A percentile compares a stretch with the other conserved stretches of the same genome.
phyloP scores from a whole-genome alignment of 1,139 yeast genomes.

The Pichia sp. region DNA sequence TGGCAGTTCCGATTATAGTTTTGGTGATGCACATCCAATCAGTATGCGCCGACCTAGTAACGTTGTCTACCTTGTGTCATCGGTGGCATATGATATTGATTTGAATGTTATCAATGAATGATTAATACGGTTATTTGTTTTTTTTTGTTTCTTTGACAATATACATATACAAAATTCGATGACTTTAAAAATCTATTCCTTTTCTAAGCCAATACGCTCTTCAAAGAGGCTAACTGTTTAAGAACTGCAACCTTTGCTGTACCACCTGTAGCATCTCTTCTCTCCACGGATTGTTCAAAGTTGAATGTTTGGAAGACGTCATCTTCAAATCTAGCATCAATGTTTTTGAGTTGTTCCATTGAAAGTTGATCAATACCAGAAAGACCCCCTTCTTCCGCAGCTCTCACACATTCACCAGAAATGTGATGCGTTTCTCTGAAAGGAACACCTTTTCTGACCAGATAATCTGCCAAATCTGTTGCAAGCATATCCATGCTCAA shows the following conservation, averaged over 20 bases:
- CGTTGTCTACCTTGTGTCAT: slow-evolving; percentile 3
- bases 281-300: slow-evolving; percentile 91
- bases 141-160: neutral
- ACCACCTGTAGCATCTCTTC: slow-evolving; percentile 96
- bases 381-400: slow-evolving; percentile 70
- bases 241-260: slow-evolving; percentile 88
- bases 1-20: neutral
- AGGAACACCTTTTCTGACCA: slow-evolving; percentile 97
- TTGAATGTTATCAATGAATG: slow-evolving; percentile 4
- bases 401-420: slow-evolving; percentile 93
- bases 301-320: slow-evolving; percentile 82
- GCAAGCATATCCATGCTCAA: slow-evolving; percentile 99
- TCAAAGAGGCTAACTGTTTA: slow-evolving; percentile 53
- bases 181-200: neutral
- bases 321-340: slow-evolving; percentile 70
- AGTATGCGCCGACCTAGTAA: slow-evolving; percentile 1
- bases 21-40: neutral
- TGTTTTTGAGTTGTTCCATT: slow-evolving; percentile 66
- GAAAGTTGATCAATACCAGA: slow-evolving; percentile 78
- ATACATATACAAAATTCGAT: neutral
- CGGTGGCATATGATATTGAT: slow-evolving; percentile 3
- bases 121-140: neutral
- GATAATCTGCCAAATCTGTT: slow-evolving; percentile 94
- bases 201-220: slow-evolving; percentile 2
- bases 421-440: slow-evolving; percentile 99